phyloP scores from a whole-genome alignment of 148 eudicot genomes.

The Hydrangea macrophylla region DNA sequence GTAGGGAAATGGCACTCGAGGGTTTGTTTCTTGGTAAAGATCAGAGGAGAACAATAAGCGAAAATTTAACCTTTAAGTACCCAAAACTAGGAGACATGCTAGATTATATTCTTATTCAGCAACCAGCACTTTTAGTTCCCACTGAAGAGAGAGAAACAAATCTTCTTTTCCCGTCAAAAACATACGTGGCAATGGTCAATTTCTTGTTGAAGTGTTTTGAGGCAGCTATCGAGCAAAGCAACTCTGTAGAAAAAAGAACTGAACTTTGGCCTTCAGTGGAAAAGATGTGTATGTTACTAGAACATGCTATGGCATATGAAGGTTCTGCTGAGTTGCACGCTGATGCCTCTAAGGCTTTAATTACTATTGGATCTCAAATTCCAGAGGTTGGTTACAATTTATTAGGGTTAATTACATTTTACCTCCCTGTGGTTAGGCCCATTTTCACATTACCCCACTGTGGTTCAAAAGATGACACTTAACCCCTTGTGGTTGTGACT shows the following conservation, averaged over 20 bases:
- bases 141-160: slow-evolving; percentile 47
- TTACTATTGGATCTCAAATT: slow-evolving; percentile 64
- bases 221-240: slow-evolving; percentile 44
- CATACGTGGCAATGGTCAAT: slow-evolving; percentile 74
- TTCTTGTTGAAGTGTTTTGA: slow-evolving; percentile 87
- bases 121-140: slow-evolving; percentile 55
- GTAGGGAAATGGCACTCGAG: slow-evolving; percentile 85
- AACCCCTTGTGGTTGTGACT: no score
- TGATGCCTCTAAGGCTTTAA: slow-evolving; percentile 68
- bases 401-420: no score
- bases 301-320: slow-evolving; percentile 91
- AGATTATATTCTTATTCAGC: slow-evolving; percentile 57
- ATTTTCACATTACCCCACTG: no score
- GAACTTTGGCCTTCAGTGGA: slow-evolving; percentile 51
- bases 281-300: slow-evolving; percentile 63
- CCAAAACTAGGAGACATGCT: slow-evolving; percentile 77
- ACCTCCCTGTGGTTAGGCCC: no score
- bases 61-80: slow-evolving; percentile 41
- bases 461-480: no score
- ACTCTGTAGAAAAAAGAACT: slow-evolving; percentile 27
- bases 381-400: slow-evolving; percentile 65
- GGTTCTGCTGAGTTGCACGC: slow-evolving; percentile 93
- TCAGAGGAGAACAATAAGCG: slow-evolving; percentile 36
- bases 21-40: slow-evolving; percentile 80
- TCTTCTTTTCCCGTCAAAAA: slow-evolving; percentile 75